Percentiles rank a stretch among this genome's conserved stretches.
Evolutionary conservation across 768 basidiomycete genomes (phyloP).

Genomic region (Tricholoma sp.): DNA sequence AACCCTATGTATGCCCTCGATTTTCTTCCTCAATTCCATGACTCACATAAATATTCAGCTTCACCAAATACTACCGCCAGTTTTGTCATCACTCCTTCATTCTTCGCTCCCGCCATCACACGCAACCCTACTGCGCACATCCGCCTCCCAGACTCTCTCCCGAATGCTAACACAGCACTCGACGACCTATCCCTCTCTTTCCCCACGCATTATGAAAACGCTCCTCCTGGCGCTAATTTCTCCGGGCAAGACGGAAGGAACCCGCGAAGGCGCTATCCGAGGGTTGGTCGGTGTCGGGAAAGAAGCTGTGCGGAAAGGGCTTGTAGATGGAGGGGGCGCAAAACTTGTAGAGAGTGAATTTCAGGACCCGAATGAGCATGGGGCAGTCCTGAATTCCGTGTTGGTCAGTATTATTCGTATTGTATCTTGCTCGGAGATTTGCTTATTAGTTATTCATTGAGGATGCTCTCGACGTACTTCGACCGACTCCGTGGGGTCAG

Average conservation of each 20-base stretch:
- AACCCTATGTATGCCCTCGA: slow-evolving; percentile 80
- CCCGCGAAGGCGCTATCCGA: slow-evolving; percentile 85
- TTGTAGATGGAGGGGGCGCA: slow-evolving; percentile 77
- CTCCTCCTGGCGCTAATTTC: slow-evolving; percentile 80
- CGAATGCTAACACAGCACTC: slow-evolving; percentile 77
- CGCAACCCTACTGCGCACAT: slow-evolving; percentile 68
- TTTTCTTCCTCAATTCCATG: not conserved
- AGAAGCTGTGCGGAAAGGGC: slow-evolving; percentile 77
- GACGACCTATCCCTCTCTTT: slow-evolving; percentile 84
- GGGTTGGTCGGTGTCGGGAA: slow-evolving; percentile 73
- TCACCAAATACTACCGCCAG: slow-evolving; percentile 91
- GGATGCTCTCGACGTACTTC: slow-evolving; percentile 60
- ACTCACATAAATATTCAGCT: slow-evolving; percentile 43
- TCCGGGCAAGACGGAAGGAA: slow-evolving; percentile 67
- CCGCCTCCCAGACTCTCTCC: slow-evolving; percentile 80
- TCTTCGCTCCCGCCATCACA: slow-evolving; percentile 73
- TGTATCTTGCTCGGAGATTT: not conserved
- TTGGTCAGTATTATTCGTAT: slow-evolving; percentile 38
- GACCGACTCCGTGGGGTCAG: slow-evolving; percentile 50
- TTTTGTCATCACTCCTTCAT: slow-evolving; percentile 88
- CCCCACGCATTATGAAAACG: slow-evolving; percentile 90
- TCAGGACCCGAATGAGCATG: not conserved
- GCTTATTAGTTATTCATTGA: slow-evolving; percentile 16
- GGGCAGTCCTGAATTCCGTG: slow-evolving; percentile 38
- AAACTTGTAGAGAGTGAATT: slow-evolving; percentile 49